Evolutionary conservation across 345 rosid species (phyloP).

Genomic region (Theobroma cacao): DNA sequence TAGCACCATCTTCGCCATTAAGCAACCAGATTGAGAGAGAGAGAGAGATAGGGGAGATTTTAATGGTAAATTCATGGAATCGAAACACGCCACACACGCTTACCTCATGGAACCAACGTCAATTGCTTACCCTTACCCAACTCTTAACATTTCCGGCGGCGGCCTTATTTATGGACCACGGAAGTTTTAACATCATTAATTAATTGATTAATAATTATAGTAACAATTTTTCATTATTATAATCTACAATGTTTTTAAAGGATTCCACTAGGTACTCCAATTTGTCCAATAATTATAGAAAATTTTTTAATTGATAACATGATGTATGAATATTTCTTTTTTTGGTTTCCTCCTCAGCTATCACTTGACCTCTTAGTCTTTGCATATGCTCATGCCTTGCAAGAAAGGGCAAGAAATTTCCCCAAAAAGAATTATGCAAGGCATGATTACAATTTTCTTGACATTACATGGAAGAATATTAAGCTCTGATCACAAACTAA

Average conservation of each 20-base stretch:
- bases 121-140: background rate
- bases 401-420: background rate
- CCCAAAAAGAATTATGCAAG: background rate
- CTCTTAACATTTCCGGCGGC: background rate
- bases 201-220: too few relatives aligned
- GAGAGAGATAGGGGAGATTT: too few relatives aligned
- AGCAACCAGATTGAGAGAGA: too few relatives aligned
- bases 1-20: background rate
- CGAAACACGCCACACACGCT: background rate
- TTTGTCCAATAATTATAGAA: too few relatives aligned
- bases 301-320: too few relatives aligned
- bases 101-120: background rate
- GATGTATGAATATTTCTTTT: too few relatives aligned
- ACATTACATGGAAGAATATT: background rate
- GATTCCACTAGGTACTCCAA: too few relatives aligned
- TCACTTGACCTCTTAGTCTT: background rate
- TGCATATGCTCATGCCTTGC: background rate
- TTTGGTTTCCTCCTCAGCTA: background rate
- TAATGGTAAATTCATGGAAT: background rate
- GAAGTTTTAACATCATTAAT: background rate
- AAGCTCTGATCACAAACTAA: background rate
- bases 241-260: too few relatives aligned
- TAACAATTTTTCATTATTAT: too few relatives aligned
- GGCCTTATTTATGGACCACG: background rate
- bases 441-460: background rate